A percentile compares a stretch with the other conserved stretches of the same genome.
phyloP scores from a whole-genome alignment of 2,329 filamentous ascomycete genomes.

The Fusarium anguioides region DNA sequence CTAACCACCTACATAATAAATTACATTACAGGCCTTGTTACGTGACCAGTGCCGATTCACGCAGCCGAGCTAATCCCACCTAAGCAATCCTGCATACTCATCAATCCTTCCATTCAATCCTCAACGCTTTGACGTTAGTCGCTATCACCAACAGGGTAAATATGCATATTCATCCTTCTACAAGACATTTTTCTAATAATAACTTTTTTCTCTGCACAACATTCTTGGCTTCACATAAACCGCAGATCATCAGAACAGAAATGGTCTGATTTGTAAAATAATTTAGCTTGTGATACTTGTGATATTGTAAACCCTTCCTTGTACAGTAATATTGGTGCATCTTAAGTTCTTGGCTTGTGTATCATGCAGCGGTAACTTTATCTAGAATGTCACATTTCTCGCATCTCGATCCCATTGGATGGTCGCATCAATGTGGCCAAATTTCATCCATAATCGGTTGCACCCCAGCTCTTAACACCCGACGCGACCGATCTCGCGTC shows the following conservation, averaged over 20 bases:
- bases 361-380: constrained; percentile 26
- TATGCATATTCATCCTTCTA: neutral
- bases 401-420: constrained; percentile 1
- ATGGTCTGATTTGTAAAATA: constrained; percentile 21
- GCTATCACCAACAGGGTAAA: neutral
- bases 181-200: constrained; percentile 22
- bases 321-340: neutral
- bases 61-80: neutral
- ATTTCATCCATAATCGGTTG: neutral
- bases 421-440: neutral
- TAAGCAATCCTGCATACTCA: neutral
- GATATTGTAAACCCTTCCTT: neutral
- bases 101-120: too few relatives aligned
- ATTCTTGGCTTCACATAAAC: constrained; percentile 11
- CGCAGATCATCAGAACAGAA: neutral
- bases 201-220: neutral
- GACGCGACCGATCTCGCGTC: neutral
- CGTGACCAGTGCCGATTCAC: constrained; percentile 9
- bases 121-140: neutral
- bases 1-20: too few relatives aligned
- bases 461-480: neutral
- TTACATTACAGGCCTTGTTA: too few relatives aligned
- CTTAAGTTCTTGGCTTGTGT: neutral
- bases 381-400: constrained; percentile 23
- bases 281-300: neutral